Percentiles rank a stretch among this genome's conserved stretches.
phyloP scores from a whole-genome alignment of 345 rosid species.

The Sonneratia caseolaris region DNA sequence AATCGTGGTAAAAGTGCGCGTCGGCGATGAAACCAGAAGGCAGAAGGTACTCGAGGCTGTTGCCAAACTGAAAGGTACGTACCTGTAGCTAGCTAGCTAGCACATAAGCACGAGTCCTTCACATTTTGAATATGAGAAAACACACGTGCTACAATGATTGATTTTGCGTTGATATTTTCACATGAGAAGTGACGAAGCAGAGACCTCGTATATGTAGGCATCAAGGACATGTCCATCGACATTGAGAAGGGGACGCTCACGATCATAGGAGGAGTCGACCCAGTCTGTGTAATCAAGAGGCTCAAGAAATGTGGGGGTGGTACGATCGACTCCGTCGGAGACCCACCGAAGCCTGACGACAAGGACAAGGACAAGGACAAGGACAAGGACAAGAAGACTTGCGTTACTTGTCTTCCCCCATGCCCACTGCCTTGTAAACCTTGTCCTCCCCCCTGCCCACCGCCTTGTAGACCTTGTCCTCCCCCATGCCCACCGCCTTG shows the following conservation, averaged over 20 bases:
- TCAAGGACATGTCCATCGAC: slow-evolving; percentile 6
- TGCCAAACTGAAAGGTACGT: slow-evolving; percentile 1
- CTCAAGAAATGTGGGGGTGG: slow-evolving; percentile 7
- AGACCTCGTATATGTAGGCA: not conserved
- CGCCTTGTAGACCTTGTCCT: not conserved
- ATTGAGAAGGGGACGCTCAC: slow-evolving; percentile 6
- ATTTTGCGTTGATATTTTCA: no score
- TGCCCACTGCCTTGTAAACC: no score
- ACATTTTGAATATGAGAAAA: no score
- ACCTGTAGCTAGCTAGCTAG: not conserved
- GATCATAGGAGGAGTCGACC: slow-evolving; percentile 7
- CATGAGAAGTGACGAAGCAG: not conserved
- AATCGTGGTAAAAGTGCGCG: slow-evolving; percentile 1
- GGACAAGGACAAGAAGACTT: no score
- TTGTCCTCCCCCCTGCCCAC: no score
- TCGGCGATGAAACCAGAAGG: not conserved
- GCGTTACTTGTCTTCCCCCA: no score
- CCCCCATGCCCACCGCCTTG: not conserved
- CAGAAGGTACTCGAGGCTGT: not conserved
- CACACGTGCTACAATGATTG: not conserved
- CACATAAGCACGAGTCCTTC: no score
- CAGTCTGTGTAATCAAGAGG: slow-evolving; percentile 2
- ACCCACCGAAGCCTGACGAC: slow-evolving; percentile 1
- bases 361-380: slow-evolving; percentile 1
- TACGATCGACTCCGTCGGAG: slow-evolving; percentile 2